Percentiles rank a stretch among this genome's conserved stretches.
Evolutionary conservation across 768 basidiomycete genomes (phyloP).

Genomic region (Pholiota conissans): DNA sequence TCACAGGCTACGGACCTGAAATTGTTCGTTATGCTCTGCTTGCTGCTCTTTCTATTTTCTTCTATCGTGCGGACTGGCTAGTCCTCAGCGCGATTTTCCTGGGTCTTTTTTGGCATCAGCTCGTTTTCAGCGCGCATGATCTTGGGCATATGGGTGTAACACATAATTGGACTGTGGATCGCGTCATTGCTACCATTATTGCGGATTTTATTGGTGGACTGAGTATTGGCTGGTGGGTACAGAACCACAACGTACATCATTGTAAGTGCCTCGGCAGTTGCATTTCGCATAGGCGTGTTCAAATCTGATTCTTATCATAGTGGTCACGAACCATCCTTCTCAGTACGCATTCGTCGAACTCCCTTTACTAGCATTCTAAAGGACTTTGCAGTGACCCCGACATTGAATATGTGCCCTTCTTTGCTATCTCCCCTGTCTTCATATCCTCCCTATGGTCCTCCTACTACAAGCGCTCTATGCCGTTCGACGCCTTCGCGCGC

Average conservation of each 20-base stretch:
- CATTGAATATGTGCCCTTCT: slow-evolving; percentile 89
- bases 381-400: slow-evolving; percentile 68
- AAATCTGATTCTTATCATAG: no score
- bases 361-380: no score
- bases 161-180: slow-evolving; percentile 80
- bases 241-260: slow-evolving; percentile 97
- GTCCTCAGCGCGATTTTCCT: slow-evolving; percentile 76
- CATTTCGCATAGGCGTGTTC: slow-evolving; percentile 6
- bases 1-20: slow-evolving; percentile 90
- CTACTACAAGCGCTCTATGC: slow-evolving; percentile 89
- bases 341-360: no score
- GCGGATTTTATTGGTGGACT: slow-evolving; percentile 91
- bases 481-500: slow-evolving; percentile 69
- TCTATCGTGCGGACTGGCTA: slow-evolving; percentile 67
- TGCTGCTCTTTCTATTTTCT: slow-evolving; percentile 54
- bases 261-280: slow-evolving; percentile 50
- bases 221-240: slow-evolving; percentile 97
- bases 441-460: slow-evolving; percentile 87
- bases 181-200: slow-evolving; percentile 74
- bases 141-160: slow-evolving; percentile 95
- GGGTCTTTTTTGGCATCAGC: slow-evolving; percentile 93
- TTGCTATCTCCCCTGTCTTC: slow-evolving; percentile 89
- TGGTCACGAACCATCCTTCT: slow-evolving; percentile 96
- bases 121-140: slow-evolving; percentile 91
- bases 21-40: slow-evolving; percentile 73